Evolutionary conservation across 2,329 filamentous ascomycete species (phyloP).

Genomic region (Allantophomopsis cytisporea): DNA sequence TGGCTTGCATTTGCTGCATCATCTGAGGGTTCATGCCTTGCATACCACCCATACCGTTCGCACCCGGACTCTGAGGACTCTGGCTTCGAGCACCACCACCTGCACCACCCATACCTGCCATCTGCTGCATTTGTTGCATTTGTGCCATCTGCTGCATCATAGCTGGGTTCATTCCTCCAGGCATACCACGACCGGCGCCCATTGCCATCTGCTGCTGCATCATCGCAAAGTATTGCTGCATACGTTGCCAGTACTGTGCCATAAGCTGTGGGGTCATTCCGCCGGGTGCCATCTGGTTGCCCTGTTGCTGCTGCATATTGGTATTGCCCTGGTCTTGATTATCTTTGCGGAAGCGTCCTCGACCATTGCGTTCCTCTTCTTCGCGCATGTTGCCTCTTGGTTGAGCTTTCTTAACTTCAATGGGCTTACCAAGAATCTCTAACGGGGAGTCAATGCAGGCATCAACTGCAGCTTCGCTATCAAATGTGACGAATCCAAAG

Average conservation of each 20-base stretch:
- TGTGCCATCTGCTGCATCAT: conserved; percentile 73
- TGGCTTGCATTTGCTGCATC: conserved; percentile 39
- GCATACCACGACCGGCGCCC: conserved; percentile 39
- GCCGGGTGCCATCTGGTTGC: conserved; percentile 24
- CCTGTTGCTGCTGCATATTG: conserved; percentile 21
- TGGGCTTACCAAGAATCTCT: conserved; percentile 88
- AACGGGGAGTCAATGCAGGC: conserved; percentile 74
- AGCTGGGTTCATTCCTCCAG: conserved; percentile 53
- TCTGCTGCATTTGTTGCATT: conserved; percentile 50
- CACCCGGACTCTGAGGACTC: conserved; percentile 17
- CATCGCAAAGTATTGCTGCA: conserved; percentile 94
- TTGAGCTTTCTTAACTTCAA: conserved; percentile 97
- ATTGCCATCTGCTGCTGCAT: conserved; percentile 92
- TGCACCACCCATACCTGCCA: conserved; percentile 23
- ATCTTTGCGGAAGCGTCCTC: conserved; percentile 39
- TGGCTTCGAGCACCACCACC: conserved; percentile 15
- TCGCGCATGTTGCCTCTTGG: conserved; percentile 89
- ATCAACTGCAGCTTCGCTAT: conserved; percentile 89
- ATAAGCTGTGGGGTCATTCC: conserved; percentile 94
- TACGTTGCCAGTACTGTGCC: conserved; percentile 96
- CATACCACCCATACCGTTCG: conserved; percentile 20
- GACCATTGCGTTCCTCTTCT: conserved; percentile 60
- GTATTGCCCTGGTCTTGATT: conserved; percentile 31
- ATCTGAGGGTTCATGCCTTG: conserved; percentile 26
- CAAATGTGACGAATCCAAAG: conserved; percentile 97